phyloP scores from a whole-genome alignment of 73 alveolate genomes.

The Tetrahymena borealis region DNA sequence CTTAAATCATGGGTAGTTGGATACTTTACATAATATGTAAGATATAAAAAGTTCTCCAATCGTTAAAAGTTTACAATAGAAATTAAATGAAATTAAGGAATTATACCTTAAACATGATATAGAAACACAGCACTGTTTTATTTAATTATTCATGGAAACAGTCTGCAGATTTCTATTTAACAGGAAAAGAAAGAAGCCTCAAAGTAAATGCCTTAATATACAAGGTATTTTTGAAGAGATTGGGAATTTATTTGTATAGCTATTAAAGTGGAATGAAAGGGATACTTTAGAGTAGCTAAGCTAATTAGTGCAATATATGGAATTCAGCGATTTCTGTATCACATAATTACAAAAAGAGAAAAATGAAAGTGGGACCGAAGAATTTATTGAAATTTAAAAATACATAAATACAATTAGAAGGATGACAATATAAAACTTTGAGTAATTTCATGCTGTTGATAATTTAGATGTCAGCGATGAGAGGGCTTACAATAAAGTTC shows the following conservation, averaged over 20 bases:
- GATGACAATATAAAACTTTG: not conserved
- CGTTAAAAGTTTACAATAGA: not conserved
- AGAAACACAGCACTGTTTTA: not conserved
- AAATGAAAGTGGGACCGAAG: not conserved
- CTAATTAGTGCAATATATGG: not conserved
- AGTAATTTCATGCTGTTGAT: not conserved
- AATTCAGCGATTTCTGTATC: not conserved
- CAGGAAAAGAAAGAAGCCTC: not conserved
- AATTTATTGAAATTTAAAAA: not conserved
- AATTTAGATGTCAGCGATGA: not conserved
- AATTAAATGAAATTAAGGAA: not conserved
- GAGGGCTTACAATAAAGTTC: not conserved
- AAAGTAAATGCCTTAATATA: not conserved
- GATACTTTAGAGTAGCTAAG: not conserved
- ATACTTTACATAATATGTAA: too few species aligned
- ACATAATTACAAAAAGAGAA: not conserved
- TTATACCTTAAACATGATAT: not conserved
- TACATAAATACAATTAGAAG: not conserved
- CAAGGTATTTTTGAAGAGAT: not conserved
- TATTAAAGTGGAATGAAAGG: not conserved
- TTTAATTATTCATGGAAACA: not conserved
- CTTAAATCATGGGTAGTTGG: not conserved
- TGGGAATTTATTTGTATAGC: not conserved
- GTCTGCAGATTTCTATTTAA: not conserved
- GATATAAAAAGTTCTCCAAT: not conserved